Conservation (phyloP, 495 filamentous ascomycete species). For the Friedmanniomyces simplex region DNA sequence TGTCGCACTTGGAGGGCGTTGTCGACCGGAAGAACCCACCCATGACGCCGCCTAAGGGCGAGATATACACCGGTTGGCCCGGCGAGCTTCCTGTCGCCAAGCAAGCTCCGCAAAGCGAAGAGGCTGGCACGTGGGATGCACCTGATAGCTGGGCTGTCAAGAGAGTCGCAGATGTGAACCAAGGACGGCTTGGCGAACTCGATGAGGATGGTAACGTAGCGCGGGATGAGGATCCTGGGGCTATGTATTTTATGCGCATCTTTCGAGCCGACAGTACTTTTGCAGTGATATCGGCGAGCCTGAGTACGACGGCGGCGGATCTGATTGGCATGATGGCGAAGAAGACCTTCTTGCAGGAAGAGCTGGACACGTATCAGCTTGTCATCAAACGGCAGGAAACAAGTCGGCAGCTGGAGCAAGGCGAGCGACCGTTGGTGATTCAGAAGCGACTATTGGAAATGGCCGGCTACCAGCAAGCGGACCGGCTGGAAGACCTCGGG, state of each 20-base stretch:
- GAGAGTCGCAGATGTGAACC: slow-evolving; percentile 54
- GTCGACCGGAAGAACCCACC: slow-evolving; percentile 49
- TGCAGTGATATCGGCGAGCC: slow-evolving; percentile 68
- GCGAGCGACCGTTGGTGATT: slow-evolving; percentile 78
- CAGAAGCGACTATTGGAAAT: slow-evolving; percentile 90
- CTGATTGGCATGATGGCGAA: slow-evolving; percentile 73
- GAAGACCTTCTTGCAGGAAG: slow-evolving; percentile 85
- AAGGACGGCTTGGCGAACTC: slow-evolving; percentile 47
- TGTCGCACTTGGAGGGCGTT: slow-evolving; percentile 76
- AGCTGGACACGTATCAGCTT: slow-evolving; percentile 86
- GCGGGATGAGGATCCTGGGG: slow-evolving; percentile 54
- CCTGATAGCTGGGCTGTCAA: slow-evolving; percentile 91
- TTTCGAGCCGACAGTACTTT: slow-evolving; percentile 92
- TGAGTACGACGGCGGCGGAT: slow-evolving; percentile 76
- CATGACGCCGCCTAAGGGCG: slow-evolving; percentile 50
- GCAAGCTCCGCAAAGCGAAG: slow-evolving; percentile 21
- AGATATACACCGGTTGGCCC: slow-evolving; percentile 42
- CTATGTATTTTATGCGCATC: slow-evolving; percentile 83
- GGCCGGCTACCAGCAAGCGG: slow-evolving; percentile 78
- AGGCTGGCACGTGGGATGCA: slow-evolving; percentile 59
- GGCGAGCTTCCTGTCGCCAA: slow-evolving; percentile 35
- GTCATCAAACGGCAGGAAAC: slow-evolving; percentile 87
- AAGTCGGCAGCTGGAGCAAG: slow-evolving; percentile 63
- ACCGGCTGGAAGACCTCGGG: slow-evolving; percentile 88
- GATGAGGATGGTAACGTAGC: slow-evolving; percentile 45